phyloP scores from a whole-genome alignment of 1,284 basidiomycete species.

The Lignosus rhinocerotis region DNA sequence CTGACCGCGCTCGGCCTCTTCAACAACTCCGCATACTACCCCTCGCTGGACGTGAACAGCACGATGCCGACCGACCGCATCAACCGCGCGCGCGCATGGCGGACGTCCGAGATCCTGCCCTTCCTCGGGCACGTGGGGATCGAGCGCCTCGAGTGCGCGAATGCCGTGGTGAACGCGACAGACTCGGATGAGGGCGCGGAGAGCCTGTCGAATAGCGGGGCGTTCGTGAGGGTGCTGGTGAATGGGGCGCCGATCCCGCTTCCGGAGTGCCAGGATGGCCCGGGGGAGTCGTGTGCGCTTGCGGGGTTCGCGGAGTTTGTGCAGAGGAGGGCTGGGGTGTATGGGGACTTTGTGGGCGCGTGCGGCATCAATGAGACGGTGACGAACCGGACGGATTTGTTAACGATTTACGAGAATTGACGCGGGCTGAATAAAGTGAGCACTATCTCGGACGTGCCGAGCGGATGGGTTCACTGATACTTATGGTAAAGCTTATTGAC shows the following conservation, averaged over 20 bases:
- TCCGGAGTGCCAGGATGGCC: constrained; percentile 22
- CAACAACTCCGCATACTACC: constrained; percentile 26
- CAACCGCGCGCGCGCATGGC: constrained; percentile 26
- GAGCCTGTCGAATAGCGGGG: constrained; percentile 3
- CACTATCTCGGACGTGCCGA: background rate
- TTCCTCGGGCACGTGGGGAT: constrained; percentile 28
- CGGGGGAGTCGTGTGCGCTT: constrained; percentile 22
- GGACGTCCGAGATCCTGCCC: constrained; percentile 19
- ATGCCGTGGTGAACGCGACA: constrained; percentile 6
- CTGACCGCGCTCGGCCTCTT: constrained; percentile 27
- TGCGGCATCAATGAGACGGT: constrained; percentile 22
- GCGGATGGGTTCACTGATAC: too few species aligned
- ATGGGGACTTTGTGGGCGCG: constrained; percentile 21
- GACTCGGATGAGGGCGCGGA: constrained; percentile 7
- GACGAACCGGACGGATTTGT: constrained; percentile 19
- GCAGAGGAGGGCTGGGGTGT: constrained; percentile 5
- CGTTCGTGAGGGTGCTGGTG: constrained; percentile 21
- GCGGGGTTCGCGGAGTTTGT: constrained; percentile 14
- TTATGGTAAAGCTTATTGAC: too few species aligned
- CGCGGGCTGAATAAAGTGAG: background rate
- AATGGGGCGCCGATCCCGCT: constrained; percentile 23
- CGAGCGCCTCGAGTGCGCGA: constrained; percentile 23
- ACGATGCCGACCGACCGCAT: constrained; percentile 26
- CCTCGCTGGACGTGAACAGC: constrained; percentile 19
- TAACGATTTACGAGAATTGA: constrained; percentile 19